phyloP scores from a whole-genome alignment of 2,329 filamentous ascomycete genomes.

The Arthrobotrys sphaeroides region DNA sequence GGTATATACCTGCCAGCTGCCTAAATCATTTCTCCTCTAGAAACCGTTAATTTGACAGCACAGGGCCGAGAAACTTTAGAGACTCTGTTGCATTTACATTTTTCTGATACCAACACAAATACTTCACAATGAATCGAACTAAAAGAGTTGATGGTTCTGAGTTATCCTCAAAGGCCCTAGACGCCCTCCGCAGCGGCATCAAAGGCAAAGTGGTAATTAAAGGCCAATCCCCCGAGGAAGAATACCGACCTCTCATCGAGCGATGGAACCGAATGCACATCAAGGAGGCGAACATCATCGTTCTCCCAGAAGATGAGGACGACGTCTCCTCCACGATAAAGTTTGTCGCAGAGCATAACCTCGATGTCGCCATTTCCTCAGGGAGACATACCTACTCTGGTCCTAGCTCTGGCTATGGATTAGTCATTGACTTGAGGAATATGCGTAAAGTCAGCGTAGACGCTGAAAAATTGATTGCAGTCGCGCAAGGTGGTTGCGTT shows the following conservation, averaged over 20 bases:
- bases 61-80: too few species aligned
- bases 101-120: neutral
- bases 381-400: slow-evolving; percentile 49
- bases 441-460: slow-evolving; percentile 47
- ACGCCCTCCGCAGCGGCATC: slow-evolving; percentile 32
- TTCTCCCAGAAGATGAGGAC: slow-evolving; percentile 35
- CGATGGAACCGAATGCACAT: slow-evolving; percentile 49
- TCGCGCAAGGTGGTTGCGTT: slow-evolving; percentile 33
- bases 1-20: too few species aligned
- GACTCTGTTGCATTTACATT: too few species aligned
- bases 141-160: slow-evolving; percentile 33
- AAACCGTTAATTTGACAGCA: neutral
- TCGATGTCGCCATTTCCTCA: slow-evolving; percentile 41
- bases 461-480: slow-evolving; percentile 25
- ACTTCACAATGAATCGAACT: slow-evolving; percentile 13
- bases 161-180: slow-evolving; percentile 20
- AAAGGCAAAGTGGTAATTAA: slow-evolving; percentile 49
- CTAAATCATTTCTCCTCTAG: neutral
- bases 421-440: slow-evolving; percentile 50
- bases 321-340: slow-evolving; percentile 38
- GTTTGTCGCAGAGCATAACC: slow-evolving; percentile 37
- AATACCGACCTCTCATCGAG: slow-evolving; percentile 38
- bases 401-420: slow-evolving; percentile 26
- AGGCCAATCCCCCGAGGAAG: slow-evolving; percentile 36
- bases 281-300: slow-evolving; percentile 48